Percentiles rank a stretch among this genome's conserved stretches.
Conservation (phyloP, 1,284 basidiomycete species). For the Sporisorium graminicola region DNA sequence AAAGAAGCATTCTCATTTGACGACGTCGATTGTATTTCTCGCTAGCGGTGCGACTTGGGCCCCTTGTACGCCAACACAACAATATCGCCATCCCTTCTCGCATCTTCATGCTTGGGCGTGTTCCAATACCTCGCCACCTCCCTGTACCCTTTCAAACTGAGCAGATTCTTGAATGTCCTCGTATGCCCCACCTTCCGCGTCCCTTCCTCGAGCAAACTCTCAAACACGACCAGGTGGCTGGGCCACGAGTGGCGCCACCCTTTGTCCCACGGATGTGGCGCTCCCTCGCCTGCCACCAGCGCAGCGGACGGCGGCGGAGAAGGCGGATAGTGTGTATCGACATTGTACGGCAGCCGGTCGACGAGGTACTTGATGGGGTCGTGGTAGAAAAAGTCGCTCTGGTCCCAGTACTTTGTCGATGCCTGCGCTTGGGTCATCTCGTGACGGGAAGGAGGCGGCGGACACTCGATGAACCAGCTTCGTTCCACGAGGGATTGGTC, state of each 20-base stretch:
- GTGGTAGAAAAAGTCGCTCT: slow-evolving; percentile 85
- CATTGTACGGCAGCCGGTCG: slow-evolving; percentile 76
- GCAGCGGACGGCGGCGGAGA: slow-evolving; percentile 4
- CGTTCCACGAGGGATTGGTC: slow-evolving; percentile 24
- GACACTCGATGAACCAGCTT: slow-evolving; percentile 61
- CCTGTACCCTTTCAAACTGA: slow-evolving; percentile 77
- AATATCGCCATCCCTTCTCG: slow-evolving; percentile 79
- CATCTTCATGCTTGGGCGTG: slow-evolving; percentile 83
- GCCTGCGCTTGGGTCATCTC: slow-evolving; percentile 16
- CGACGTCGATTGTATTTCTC: not conserved
- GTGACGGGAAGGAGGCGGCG: slow-evolving; percentile 26
- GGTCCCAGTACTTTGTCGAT: slow-evolving; percentile 78
- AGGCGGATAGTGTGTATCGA: slow-evolving; percentile 77
- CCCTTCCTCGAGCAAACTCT: slow-evolving; percentile 74
- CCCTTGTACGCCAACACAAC: slow-evolving; percentile 75
- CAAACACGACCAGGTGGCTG: slow-evolving; percentile 83
- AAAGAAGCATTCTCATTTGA: too few species aligned
- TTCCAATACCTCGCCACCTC: slow-evolving; percentile 78
- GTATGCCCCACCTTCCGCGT: slow-evolving; percentile 44
- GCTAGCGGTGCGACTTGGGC: slow-evolving; percentile 16
- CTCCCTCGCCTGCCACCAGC: not conserved
- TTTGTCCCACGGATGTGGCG: slow-evolving; percentile 29
- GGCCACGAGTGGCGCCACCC: slow-evolving; percentile 83
- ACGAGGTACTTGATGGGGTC: slow-evolving; percentile 79
- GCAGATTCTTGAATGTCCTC: slow-evolving; percentile 71